phyloP scores from a whole-genome alignment of 2,329 filamentous ascomycete species.

The Colletotrichum tropicale region DNA sequence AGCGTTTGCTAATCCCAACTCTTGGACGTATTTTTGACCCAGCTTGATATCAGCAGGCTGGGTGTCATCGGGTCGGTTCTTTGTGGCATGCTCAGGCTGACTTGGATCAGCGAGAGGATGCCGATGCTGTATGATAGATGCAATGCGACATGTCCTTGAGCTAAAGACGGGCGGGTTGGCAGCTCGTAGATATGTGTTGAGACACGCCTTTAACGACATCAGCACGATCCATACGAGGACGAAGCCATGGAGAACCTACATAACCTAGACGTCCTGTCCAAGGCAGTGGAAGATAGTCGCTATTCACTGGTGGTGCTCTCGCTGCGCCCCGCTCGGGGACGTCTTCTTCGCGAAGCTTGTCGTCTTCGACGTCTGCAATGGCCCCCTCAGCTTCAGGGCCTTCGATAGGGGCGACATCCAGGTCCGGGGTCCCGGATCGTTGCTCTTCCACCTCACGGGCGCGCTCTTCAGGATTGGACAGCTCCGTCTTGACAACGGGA shows the following conservation, averaged over 20 bases:
- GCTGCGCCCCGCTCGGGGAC: slow-evolving; percentile 39
- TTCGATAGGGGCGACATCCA: slow-evolving; percentile 24
- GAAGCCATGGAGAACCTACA: slow-evolving; percentile 53
- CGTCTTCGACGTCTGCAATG: slow-evolving; percentile 22
- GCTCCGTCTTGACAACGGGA: not conserved
- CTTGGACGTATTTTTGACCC: slow-evolving; percentile 77
- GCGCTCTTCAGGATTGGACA: not conserved
- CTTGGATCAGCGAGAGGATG: slow-evolving; percentile 79
- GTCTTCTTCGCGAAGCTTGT: slow-evolving; percentile 22
- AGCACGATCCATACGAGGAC: not conserved
- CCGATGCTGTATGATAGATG: slow-evolving; percentile 87
- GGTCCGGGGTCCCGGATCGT: slow-evolving; percentile 2
- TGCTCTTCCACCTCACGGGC: not conserved
- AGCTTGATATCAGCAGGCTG: slow-evolving; percentile 69
- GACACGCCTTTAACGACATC: slow-evolving; percentile 66
- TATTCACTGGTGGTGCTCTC: slow-evolving; percentile 79
- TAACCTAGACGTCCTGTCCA: slow-evolving; percentile 92
- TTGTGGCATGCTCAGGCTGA: slow-evolving; percentile 79
- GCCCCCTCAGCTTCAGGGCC: slow-evolving; percentile 26
- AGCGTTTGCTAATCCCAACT: slow-evolving; percentile 80
- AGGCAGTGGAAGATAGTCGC: slow-evolving; percentile 80
- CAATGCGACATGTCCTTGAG: slow-evolving; percentile 88
- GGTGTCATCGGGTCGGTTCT: slow-evolving; percentile 82
- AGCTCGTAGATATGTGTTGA: slow-evolving; percentile 88
- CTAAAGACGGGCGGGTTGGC: slow-evolving; percentile 86